Base-by-base conservation (phyloP, 1,284 basidiomycete genomes). In the Cutaneotrichosporon curvatum region DNA sequence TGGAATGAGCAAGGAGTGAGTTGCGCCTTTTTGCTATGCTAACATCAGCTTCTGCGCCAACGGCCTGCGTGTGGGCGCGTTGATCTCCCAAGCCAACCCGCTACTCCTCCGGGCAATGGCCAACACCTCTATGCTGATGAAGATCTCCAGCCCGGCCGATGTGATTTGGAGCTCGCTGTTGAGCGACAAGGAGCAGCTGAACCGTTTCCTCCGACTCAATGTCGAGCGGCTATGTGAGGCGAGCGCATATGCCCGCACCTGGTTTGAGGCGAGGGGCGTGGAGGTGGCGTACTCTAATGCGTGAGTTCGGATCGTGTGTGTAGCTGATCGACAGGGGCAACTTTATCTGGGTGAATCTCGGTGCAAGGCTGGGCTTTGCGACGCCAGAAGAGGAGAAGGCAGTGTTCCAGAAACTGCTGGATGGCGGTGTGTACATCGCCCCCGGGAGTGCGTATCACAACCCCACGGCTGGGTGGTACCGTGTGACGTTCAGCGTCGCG, bases 1-100 rank as follows among this genome's bases (percentile, higher is more conserved):
- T 44, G 70, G 72, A 7, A 71, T 73, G 62, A 64, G 60, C 51
- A 74, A 74, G 53, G 73, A 75, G 63, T 66, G 40, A 52, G 60
- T 40, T 11, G 28, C 12, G 25, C 0, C 12, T 35, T 32, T 12
- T 32, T n/a, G 4, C 22, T 2, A 21, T n/a, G 20, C 47, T 45
- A 21, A 45, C 34, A 5, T 35, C 35, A 66, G 64, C 51, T 75
- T 74, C 48, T 74, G 73, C 49, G 61, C 68, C 23, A 75, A 75
- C 55, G 74, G 74, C 2, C 58, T 72, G n/a, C 63, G 71, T 1
- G 55, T 73, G 23, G 74, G 73, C 14, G 58, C 66, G 6, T 57
- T 74, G 4, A 61, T 74, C 36, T 68, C 68, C 9, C 73, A 72
- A 45, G 57, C 67, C 43, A 74, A 75, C 59, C 68, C 68, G 2